Evolutionary conservation across 768 basidiomycete genomes (phyloP).

Genomic region (Mycena olivaceomarginata): DNA sequence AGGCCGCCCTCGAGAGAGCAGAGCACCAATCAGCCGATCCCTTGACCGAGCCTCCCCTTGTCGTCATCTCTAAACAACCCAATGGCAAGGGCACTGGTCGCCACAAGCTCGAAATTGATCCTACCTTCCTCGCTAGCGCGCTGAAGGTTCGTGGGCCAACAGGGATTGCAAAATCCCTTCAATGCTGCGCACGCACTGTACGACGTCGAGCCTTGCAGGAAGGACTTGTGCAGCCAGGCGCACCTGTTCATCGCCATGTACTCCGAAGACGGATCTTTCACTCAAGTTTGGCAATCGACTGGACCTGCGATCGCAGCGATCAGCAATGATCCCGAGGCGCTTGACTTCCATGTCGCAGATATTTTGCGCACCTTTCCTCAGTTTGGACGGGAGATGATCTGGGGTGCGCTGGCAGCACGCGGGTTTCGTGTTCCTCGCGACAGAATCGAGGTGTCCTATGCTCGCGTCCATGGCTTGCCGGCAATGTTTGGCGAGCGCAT

Average conservation of each 20-base stretch:
- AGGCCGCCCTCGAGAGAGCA: background rate
- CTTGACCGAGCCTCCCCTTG: background rate
- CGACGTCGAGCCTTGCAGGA: conserved; percentile 47
- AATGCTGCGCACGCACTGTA: conserved; percentile 44
- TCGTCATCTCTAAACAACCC: background rate
- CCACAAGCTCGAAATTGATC: background rate
- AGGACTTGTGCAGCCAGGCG: conserved; percentile 46
- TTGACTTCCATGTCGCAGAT: conserved; percentile 36
- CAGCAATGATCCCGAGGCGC: conserved; percentile 38
- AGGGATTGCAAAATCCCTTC: conserved; percentile 42
- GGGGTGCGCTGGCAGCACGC: conserved; percentile 41
- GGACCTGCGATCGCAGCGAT: conserved; percentile 43
- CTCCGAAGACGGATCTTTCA: conserved; percentile 26
- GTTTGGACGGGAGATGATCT: conserved; percentile 16
- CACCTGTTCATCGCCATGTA: conserved; percentile 41
- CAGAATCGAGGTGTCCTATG: conserved; percentile 1
- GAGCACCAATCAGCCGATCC: background rate
- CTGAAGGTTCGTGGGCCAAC: conserved; percentile 47
- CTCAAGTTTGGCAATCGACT: conserved; percentile 34
- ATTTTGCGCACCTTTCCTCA: conserved; percentile 10
- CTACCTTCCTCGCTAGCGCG: conserved; percentile 10
- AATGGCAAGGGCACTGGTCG: conserved; percentile 16
- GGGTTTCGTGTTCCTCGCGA: conserved; percentile 45
- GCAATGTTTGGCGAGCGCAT: background rate
- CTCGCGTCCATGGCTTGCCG: background rate